Evolutionary conservation across 306 rosid genomes (phyloP).

Genomic region (Castanospermum australe): DNA sequence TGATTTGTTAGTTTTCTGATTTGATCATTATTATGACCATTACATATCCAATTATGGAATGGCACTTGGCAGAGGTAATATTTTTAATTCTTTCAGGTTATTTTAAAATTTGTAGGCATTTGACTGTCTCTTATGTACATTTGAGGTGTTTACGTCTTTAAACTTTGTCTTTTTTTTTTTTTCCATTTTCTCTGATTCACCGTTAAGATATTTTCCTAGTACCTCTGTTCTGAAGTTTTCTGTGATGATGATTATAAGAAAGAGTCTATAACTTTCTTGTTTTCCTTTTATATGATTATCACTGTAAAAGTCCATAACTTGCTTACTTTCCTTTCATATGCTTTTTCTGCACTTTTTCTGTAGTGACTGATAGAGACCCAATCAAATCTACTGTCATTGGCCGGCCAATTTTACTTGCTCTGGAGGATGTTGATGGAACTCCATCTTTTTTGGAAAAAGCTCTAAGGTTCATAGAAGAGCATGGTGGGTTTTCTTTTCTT

Average conservation of each 20-base stretch:
- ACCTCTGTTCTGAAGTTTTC: background rate
- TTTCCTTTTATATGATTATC: slow-evolving; percentile 27
- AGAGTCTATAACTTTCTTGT: slow-evolving; percentile 12
- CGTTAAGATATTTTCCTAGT: background rate
- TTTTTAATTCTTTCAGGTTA: background rate
- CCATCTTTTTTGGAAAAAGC: slow-evolving; percentile 98
- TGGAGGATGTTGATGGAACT: slow-evolving; percentile 95
- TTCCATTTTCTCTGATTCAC: background rate
- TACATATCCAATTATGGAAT: slow-evolving; percentile 1
- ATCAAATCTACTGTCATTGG: slow-evolving; percentile 69
- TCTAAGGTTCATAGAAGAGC: slow-evolving; percentile 71
- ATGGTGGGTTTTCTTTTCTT: slow-evolving; percentile 53
- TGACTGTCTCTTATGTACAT: slow-evolving; percentile 18
- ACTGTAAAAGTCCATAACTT: slow-evolving; percentile 27
- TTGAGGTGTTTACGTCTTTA: background rate
- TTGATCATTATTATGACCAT: background rate
- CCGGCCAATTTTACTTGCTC: slow-evolving; percentile 85
- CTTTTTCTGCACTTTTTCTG: slow-evolving; percentile 32
- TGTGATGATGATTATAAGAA: slow-evolving; percentile 13
- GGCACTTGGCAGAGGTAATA: slow-evolving; percentile 4
- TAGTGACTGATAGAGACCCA: slow-evolving; percentile 63
- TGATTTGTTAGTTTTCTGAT: background rate
- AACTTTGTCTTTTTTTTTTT: background rate
- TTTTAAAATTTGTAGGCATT: background rate
- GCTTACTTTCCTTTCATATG: slow-evolving; percentile 24